Percentiles rank a stretch among this genome's conserved stretches.
These are phyloP conservation scores for Colletotrichum sp. DNA, from an alignment of 2,329 filamentous ascomycete genomes.

Conservation along the genomic window DNA sequence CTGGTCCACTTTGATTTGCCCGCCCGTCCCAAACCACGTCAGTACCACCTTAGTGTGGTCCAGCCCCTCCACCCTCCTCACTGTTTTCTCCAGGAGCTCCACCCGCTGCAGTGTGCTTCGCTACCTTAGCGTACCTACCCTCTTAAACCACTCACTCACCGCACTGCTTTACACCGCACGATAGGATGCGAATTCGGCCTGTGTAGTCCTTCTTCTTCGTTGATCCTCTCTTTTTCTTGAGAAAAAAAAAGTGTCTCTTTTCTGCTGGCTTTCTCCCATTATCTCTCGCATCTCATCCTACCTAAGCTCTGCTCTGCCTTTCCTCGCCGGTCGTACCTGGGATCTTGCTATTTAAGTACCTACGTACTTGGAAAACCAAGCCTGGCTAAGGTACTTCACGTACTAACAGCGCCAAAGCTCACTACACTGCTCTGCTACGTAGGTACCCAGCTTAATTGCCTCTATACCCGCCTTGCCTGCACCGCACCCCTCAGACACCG, in stretches of 20 bases:
- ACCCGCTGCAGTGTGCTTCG: background rate
- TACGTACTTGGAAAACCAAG: background rate
- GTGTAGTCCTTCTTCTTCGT: background rate
- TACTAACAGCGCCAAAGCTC: background rate
- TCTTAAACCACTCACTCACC: background rate
- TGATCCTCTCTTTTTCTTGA: background rate
- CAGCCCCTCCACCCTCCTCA: background rate
- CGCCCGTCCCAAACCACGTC: background rate
- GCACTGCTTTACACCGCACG: background rate
- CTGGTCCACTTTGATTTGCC: background rate
- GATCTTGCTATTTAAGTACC: background rate
- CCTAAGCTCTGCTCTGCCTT: background rate
- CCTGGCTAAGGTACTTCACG: background rate
- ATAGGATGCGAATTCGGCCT: background rate
- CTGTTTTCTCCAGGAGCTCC: background rate
- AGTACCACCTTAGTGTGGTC: background rate
- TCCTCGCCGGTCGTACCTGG: background rate
- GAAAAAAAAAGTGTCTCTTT: background rate
- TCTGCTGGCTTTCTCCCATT: background rate
- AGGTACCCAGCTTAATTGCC: background rate
- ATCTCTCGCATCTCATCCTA: background rate
- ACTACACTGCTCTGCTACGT: background rate
- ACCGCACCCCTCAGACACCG: background rate
- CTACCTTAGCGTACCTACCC: background rate
- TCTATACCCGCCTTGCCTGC: background rate